Percentiles rank a stretch among this genome's conserved stretches.
Evolutionary conservation across 495 filamentous ascomycete genomes (phyloP).

Genomic region (Aspergillus conjunctus): DNA sequence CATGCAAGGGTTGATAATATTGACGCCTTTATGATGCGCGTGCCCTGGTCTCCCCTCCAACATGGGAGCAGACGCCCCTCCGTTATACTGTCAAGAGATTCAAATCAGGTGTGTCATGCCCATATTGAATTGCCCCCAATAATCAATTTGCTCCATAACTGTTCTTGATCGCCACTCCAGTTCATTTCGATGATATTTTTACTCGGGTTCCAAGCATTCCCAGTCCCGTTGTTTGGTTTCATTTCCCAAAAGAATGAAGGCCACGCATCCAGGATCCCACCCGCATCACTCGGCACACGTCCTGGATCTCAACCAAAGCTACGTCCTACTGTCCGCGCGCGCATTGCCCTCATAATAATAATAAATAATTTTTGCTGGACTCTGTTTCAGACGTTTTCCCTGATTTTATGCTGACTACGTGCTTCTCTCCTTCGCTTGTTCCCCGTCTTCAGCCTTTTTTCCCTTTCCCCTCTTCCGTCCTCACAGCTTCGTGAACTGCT

Average conservation of each 20-base stretch:
- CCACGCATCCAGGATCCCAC: not conserved
- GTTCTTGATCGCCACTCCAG: not conserved
- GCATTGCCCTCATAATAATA: conserved; percentile 14
- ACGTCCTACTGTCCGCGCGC: conserved; percentile 4
- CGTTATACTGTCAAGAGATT: not conserved
- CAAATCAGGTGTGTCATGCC: not conserved
- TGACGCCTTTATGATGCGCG: not conserved
- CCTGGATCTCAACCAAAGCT: not conserved
- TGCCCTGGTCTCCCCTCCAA: not conserved
- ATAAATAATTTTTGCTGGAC: not conserved
- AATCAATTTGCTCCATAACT: not conserved
- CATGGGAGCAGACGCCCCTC: not conserved
- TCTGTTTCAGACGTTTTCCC: conserved; percentile 8
- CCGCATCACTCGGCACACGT: not conserved
- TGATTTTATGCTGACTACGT: not conserved
- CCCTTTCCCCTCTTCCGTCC: not conserved
- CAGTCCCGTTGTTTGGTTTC: not conserved
- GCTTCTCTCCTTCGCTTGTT: not conserved
- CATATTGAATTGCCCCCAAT: not conserved
- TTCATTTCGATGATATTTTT: not conserved
- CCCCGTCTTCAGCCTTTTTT: not conserved
- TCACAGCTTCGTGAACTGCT: not conserved
- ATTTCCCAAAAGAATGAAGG: conserved; percentile 7
- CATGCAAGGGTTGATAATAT: not conserved
- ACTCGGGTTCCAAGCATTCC: not conserved